These are phyloP conservation scores for Chaetomium globosum DNA, from an alignment of 2,329 filamentous ascomycete genomes.

Conservation along the genomic window DNA sequence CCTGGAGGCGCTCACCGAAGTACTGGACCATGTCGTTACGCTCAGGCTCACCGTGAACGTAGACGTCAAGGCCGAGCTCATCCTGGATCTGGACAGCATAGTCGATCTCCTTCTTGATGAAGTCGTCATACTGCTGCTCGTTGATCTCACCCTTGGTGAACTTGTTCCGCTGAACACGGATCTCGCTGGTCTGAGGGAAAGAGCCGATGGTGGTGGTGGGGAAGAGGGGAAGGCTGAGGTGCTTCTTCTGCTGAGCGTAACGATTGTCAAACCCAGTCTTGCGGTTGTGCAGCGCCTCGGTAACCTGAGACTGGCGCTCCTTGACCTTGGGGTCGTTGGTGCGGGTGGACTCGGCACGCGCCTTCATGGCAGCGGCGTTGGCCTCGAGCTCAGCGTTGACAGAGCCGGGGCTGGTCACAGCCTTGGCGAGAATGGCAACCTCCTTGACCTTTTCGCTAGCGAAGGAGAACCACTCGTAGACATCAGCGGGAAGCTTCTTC, in stretches of 20 bases:
- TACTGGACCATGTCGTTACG: conserved; percentile 99
- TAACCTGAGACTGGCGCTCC: conserved; percentile 90
- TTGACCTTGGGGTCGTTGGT: conserved; percentile 98
- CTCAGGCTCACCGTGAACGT: conserved; percentile 98
- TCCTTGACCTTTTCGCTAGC: conserved; percentile 92
- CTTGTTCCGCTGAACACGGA: conserved; percentile 94
- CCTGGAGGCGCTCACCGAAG: conserved; percentile 95
- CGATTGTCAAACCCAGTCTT: conserved; percentile 84
- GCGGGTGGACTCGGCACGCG: conserved; percentile 86
- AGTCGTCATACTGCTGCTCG: conserved; percentile 89
- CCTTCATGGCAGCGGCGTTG: conserved; percentile 91
- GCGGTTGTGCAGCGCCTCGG: conserved; percentile 83
- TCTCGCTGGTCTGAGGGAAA: conserved; percentile 99
- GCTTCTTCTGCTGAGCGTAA: conserved; percentile 85
- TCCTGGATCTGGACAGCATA: conserved; percentile 96
- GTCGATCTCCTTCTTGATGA: conserved; percentile 98
- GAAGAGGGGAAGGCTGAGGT: conserved; percentile 93
- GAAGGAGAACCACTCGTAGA: conserved; percentile 98
- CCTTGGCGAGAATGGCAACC: conserved; percentile 92
- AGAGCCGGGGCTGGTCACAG: conserved; percentile 85
- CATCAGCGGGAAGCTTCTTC: conserved; percentile 95
- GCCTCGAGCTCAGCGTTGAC: conserved; percentile 90
- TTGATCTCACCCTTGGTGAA: conserved; percentile 99
- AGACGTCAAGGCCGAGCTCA: conserved; percentile 95
- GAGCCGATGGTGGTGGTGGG: conserved; percentile 99